phyloP scores from a whole-genome alignment of 2,329 filamentous ascomycete species.

The Aspergillus neotritici region DNA sequence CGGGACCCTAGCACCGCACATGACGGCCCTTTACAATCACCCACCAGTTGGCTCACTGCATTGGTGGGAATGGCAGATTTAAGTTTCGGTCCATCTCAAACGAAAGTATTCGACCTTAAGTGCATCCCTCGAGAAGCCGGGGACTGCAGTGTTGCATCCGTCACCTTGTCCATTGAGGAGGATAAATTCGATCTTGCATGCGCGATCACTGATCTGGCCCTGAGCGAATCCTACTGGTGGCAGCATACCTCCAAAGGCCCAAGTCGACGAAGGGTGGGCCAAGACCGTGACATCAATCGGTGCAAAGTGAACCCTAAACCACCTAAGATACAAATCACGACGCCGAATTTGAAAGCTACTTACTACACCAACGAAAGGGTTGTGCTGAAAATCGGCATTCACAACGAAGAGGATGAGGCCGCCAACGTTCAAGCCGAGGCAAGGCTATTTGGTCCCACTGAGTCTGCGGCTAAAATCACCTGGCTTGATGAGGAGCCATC shows the following conservation, averaged over 20 bases:
- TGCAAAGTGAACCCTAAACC: slow-evolving; percentile 80
- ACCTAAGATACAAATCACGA: slow-evolving; percentile 76
- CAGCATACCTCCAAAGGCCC: slow-evolving; percentile 31
- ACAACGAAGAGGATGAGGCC: slow-evolving; percentile 78
- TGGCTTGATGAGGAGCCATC: slow-evolving; percentile 41
- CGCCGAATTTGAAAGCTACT: slow-evolving; percentile 58
- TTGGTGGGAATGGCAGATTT: slow-evolving; percentile 58
- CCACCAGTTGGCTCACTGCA: slow-evolving; percentile 31
- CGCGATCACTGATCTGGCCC: slow-evolving; percentile 45
- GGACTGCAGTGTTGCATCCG: slow-evolving; percentile 61
- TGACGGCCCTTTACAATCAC: slow-evolving; percentile 28
- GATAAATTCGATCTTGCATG: slow-evolving; percentile 64
- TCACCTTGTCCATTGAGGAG: slow-evolving; percentile 58
- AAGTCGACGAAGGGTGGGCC: slow-evolving; percentile 36
- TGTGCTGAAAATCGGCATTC: slow-evolving; percentile 60
- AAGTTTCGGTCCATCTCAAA: slow-evolving; percentile 60
- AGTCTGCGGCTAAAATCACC: slow-evolving; percentile 40
- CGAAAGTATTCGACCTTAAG: slow-evolving; percentile 64
- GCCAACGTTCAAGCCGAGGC: slow-evolving; percentile 67
- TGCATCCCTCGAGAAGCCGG: slow-evolving; percentile 76
- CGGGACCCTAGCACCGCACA: slow-evolving; percentile 27
- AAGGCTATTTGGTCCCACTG: slow-evolving; percentile 56
- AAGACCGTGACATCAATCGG: slow-evolving; percentile 45
- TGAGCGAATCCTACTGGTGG: slow-evolving; percentile 40
- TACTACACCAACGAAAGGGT: slow-evolving; percentile 84